phyloP scores from a whole-genome alignment of 768 basidiomycete genomes.

The Mycena pura region DNA sequence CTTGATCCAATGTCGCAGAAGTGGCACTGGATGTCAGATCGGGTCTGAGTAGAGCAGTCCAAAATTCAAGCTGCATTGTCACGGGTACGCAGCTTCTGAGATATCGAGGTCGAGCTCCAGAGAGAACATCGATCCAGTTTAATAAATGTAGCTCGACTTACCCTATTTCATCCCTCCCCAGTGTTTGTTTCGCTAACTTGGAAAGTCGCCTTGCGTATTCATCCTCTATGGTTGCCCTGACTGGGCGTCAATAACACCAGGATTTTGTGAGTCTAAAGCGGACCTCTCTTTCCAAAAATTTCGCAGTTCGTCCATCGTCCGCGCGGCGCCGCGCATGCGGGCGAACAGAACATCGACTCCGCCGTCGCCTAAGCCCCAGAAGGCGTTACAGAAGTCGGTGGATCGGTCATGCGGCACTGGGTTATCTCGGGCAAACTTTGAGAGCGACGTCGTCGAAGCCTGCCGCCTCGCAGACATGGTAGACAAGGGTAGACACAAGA shows the following conservation, averaged over 20 bases:
- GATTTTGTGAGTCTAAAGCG: constrained; percentile 31
- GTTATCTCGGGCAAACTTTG: constrained; percentile 62
- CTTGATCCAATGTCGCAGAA: too few relatives aligned
- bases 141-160: constrained; percentile 46
- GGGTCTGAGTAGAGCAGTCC: too few relatives aligned
- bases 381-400: constrained; percentile 94
- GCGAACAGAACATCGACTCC: constrained; percentile 93
- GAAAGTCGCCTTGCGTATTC: constrained; percentile 89
- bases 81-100: background rate
- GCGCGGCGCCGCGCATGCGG: constrained; percentile 82
- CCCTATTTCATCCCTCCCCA: constrained; percentile 96
- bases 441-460: constrained; percentile 81
- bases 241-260: constrained; percentile 9
- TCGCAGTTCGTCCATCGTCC: constrained; percentile 89
- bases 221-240: constrained; percentile 88
- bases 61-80: background rate
- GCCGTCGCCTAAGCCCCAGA: constrained; percentile 89
- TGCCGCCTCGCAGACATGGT: constrained; percentile 78
- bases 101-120: background rate
- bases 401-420: constrained; percentile 52
- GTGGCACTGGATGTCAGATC: too few relatives aligned
- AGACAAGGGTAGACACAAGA: background rate
- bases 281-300: constrained; percentile 95
- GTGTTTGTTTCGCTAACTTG: constrained; percentile 74
- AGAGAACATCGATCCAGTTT: background rate